phyloP scores from a whole-genome alignment of 306 rosid genomes.

The Vicia sativa region DNA sequence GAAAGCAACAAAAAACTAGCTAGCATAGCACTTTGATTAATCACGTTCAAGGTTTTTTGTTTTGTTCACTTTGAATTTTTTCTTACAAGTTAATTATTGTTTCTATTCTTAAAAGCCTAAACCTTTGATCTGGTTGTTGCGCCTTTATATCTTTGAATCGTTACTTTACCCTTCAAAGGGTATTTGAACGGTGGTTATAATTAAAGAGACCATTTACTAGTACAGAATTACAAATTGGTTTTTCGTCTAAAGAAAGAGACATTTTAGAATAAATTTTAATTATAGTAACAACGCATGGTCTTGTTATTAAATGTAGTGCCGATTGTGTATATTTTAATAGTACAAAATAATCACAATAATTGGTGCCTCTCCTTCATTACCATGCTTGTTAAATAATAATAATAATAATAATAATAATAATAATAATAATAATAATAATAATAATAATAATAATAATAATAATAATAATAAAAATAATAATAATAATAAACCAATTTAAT shows the following conservation, averaged over 20 bases:
- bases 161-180: conserved; percentile 47
- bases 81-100: conserved; percentile 50
- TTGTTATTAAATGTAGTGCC: conserved; percentile 9
- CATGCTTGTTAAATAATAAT: no score
- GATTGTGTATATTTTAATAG: background rate
- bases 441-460: no score
- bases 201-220: conserved; percentile 13
- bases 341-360: background rate
- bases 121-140: conserved; percentile 44
- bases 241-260: conserved; percentile 40
- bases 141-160: conserved; percentile 47
- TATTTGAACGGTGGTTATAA: conserved; percentile 43
- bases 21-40: conserved; percentile 33
- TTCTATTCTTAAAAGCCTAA: conserved; percentile 63
- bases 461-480: no score
- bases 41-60: conserved; percentile 38
- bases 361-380: background rate
- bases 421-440: no score
- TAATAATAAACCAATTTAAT: no score
- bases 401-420: no score
- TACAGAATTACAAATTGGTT: conserved; percentile 14
- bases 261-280: conserved; percentile 3
- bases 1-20: conserved; percentile 47
- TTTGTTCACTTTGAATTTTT: conserved; percentile 37
- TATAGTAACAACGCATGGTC: background rate